Percentiles rank a stretch among this genome's conserved stretches.
Evolutionary conservation across 768 basidiomycete genomes (phyloP).

Genomic region (Strobilomyces dryophilus): DNA sequence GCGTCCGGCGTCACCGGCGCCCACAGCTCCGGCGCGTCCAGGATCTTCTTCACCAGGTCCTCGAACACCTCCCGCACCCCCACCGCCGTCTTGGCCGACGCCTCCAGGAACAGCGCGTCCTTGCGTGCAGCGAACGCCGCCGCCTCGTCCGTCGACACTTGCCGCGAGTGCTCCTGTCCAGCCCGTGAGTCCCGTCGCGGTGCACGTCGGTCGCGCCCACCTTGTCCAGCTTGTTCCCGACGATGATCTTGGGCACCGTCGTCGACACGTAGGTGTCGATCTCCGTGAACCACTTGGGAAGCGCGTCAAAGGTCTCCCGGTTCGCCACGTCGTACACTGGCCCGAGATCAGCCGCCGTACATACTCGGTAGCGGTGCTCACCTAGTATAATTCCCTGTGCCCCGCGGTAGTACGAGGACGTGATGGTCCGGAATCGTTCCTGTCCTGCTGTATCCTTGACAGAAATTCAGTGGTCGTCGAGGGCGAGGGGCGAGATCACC

Average conservation of each 20-base stretch:
- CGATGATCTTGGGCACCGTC: conserved; percentile 89
- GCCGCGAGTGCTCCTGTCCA: conserved; percentile 84
- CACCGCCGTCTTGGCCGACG: conserved; percentile 86
- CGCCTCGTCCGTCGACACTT: conserved; percentile 78
- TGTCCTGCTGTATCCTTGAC: conserved; percentile 90
- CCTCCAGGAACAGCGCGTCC: conserved; percentile 85
- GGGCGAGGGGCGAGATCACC: conserved; percentile 17
- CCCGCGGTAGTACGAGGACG: conserved; percentile 90
- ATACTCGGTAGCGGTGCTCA: conserved; percentile 19
- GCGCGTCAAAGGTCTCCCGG: conserved; percentile 87
- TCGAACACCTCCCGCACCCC: conserved; percentile 75
- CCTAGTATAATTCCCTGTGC: conserved; percentile 81
- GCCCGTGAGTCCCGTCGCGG: not conserved
- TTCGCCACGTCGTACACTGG: conserved; percentile 94
- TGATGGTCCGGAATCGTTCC: conserved; percentile 94
- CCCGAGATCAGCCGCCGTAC: not conserved
- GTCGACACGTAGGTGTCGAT: conserved; percentile 88
- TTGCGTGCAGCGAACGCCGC: conserved; percentile 76
- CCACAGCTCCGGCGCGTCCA: conserved; percentile 85
- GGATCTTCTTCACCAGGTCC: conserved; percentile 75
- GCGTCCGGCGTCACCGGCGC: conserved; percentile 32
- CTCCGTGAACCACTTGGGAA: conserved; percentile 91
- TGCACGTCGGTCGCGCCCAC: conserved; percentile 30
- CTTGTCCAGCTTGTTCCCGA: conserved; percentile 95
- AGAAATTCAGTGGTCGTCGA: not conserved